Evolutionary conservation across 2,329 filamentous ascomycete species (phyloP).

Genomic region (Zalaria obscura): DNA sequence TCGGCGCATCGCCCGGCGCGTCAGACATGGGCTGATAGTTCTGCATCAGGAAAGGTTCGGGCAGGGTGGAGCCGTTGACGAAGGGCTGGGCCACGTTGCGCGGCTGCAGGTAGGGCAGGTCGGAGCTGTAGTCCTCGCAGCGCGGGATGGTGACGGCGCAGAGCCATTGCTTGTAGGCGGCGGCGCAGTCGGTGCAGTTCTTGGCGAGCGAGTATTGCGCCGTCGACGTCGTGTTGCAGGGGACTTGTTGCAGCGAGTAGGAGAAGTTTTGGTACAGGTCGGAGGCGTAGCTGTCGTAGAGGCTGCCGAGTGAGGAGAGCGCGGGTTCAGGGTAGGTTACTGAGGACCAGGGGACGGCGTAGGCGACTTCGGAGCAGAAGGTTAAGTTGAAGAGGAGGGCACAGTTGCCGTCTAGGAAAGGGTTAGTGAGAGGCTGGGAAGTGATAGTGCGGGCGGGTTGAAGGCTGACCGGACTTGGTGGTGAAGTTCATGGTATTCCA

Average conservation of each 20-base stretch:
- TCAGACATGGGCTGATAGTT: constrained; percentile 17
- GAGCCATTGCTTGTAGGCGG: constrained; percentile 86
- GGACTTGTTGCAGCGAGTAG: constrained; percentile 68
- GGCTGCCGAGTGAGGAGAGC: constrained; percentile 41
- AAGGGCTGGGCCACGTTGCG: constrained; percentile 51
- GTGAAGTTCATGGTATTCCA: constrained; percentile 59
- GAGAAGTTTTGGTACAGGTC: constrained; percentile 63
- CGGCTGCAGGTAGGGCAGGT: constrained; percentile 41
- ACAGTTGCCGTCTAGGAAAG: constrained; percentile 56
- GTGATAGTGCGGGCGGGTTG: not conserved
- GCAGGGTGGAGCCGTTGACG: constrained; percentile 13
- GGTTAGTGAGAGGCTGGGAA: constrained; percentile 6
- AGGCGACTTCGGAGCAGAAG: constrained; percentile 80
- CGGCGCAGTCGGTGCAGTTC: constrained; percentile 59
- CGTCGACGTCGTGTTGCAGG: constrained; percentile 63
- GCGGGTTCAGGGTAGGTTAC: constrained; percentile 44
- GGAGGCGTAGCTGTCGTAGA: constrained; percentile 67
- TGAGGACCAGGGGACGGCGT: constrained; percentile 76
- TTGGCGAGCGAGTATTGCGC: constrained; percentile 71
- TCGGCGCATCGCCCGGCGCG: constrained; percentile 18
- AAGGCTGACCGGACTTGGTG: constrained; percentile 57
- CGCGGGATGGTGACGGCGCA: constrained; percentile 87
- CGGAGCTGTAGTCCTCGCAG: constrained; percentile 66
- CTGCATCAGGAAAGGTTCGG: constrained; percentile 9
- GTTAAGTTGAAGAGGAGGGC: constrained; percentile 73